Percentiles rank a stretch among this genome's conserved stretches.
These are phyloP conservation scores for Thalassiosira hispida DNA, from an alignment of 352 stramenopile genomes.

Conservation along the genomic window DNA sequence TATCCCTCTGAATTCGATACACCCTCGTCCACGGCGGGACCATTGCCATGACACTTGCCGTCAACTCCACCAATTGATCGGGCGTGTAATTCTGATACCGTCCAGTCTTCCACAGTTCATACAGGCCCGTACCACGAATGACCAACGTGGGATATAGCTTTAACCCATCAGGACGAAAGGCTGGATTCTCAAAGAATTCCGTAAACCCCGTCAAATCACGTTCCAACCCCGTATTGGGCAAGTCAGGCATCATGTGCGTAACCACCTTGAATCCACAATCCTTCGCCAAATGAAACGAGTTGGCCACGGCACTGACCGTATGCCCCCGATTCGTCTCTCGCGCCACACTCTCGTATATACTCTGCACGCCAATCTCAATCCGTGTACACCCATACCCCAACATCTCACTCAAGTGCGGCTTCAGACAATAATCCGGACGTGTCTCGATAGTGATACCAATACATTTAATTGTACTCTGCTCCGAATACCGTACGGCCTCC, in stretches of 20 bases:
- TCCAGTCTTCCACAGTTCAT: slow-evolving; percentile 97
- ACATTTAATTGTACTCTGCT: slow-evolving; percentile 88
- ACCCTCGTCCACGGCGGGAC: slow-evolving; percentile 95
- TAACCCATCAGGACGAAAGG: slow-evolving; percentile 93
- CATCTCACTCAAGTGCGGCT: slow-evolving; percentile 96
- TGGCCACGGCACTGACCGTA: slow-evolving; percentile 91
- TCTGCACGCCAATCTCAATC: slow-evolving; percentile 97
- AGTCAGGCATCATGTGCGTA: slow-evolving; percentile 97
- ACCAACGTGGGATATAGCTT: slow-evolving; percentile 97
- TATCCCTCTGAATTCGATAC: slow-evolving; percentile 96
- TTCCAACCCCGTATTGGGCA: slow-evolving; percentile 97
- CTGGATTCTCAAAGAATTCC: slow-evolving; percentile 96
- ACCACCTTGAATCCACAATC: slow-evolving; percentile 98
- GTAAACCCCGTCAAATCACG: slow-evolving; percentile 93
- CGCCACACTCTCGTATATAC: slow-evolving; percentile 93
- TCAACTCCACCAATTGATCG: slow-evolving; percentile 90
- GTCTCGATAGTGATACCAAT: slow-evolving; percentile 97
- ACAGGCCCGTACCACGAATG: slow-evolving; percentile 95
- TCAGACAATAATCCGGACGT: slow-evolving; percentile 95
- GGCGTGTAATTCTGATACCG: slow-evolving; percentile 92
- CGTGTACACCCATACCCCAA: slow-evolving; percentile 95
- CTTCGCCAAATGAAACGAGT: slow-evolving; percentile 90
- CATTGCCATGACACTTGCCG: slow-evolving; percentile 91
- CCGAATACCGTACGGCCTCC: slow-evolving; percentile 93
- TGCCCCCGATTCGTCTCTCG: slow-evolving; percentile 93